phyloP scores from a whole-genome alignment of 78 protist genomes.

The Bodo saltans region DNA sequence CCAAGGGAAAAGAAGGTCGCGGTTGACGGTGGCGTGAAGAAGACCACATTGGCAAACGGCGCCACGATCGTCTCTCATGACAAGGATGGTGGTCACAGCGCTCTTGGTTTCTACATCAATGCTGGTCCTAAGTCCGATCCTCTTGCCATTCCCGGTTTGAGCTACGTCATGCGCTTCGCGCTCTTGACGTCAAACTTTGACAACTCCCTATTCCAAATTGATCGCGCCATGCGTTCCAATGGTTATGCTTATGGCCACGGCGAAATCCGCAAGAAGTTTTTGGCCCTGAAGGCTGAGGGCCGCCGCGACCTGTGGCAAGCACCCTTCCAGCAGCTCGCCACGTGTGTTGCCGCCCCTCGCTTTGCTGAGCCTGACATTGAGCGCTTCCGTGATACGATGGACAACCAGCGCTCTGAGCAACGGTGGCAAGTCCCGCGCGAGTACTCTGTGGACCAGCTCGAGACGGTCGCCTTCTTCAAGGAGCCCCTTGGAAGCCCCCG shows the following conservation, averaged over 20 bases:
- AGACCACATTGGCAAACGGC: not conserved
- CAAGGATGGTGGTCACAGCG: not conserved
- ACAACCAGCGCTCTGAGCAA: not conserved
- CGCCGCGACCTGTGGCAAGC: not conserved
- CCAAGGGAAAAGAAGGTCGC: too few species aligned
- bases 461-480: not conserved
- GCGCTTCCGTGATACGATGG: slow-evolving; percentile 8
- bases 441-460: slow-evolving; percentile 14
- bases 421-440: not conserved
- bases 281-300: not conserved
- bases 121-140: slow-evolving; percentile 12
- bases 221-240: not conserved
- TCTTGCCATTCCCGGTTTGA: not conserved
- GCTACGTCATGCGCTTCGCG: not conserved
- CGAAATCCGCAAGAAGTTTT: not conserved
- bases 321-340: not conserved
- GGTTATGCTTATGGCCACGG: not conserved
- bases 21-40: not conserved
- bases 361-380: slow-evolving; percentile 6
- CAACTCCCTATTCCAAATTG: not conserved
- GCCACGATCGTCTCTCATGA: not conserved
- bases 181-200: not conserved
- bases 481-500: not conserved
- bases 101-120: slow-evolving; percentile 7
- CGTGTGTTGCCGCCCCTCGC: not conserved